These are phyloP conservation scores for Planoprotostelium fungivorum DNA, from an alignment of 78 protist genomes.

Conservation along the genomic window DNA sequence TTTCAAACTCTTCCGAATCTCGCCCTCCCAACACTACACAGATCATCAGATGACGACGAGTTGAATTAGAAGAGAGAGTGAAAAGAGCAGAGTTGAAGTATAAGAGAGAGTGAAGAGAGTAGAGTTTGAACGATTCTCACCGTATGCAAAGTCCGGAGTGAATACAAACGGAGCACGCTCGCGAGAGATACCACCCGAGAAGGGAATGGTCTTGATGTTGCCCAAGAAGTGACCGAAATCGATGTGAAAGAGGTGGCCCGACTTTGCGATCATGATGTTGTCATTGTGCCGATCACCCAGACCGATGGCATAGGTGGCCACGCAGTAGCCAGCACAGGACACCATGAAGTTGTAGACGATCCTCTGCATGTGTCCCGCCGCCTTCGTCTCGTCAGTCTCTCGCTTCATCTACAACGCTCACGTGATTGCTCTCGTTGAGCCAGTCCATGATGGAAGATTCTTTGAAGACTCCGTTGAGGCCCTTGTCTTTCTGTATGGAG, in stretches of 20 bases:
- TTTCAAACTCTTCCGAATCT: slow-evolving; percentile 8
- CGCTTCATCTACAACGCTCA: background rate
- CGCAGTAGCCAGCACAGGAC: slow-evolving; percentile 91
- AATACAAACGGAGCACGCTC: slow-evolving; percentile 87
- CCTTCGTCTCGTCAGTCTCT: background rate
- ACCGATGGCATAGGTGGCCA: slow-evolving; percentile 96
- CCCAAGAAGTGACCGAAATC: slow-evolving; percentile 97
- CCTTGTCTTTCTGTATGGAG: slow-evolving; percentile 62
- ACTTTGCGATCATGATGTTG: slow-evolving; percentile 75
- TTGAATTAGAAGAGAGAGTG: slow-evolving; percentile 87
- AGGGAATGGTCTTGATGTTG: slow-evolving; percentile 56
- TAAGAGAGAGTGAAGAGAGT: slow-evolving; percentile 53
- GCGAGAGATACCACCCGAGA: slow-evolving; percentile 47
- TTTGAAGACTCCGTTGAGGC: slow-evolving; percentile 68
- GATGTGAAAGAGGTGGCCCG: slow-evolving; percentile 91
- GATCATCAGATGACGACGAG: slow-evolving; percentile 8
- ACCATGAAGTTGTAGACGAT: slow-evolving; percentile 67
- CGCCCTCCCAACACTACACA: slow-evolving; percentile 49
- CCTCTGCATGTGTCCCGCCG: background rate
- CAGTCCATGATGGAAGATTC: slow-evolving; percentile 23
- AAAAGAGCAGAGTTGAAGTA: background rate
- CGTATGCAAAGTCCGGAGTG: slow-evolving; percentile 73
- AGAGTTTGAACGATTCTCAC: slow-evolving; percentile 18
- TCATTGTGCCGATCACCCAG: slow-evolving; percentile 97
- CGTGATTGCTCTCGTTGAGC: slow-evolving; percentile 18